Conservation (phyloP, 2,329 filamentous ascomycete species). For the Fusarium fracticaudum region DNA sequence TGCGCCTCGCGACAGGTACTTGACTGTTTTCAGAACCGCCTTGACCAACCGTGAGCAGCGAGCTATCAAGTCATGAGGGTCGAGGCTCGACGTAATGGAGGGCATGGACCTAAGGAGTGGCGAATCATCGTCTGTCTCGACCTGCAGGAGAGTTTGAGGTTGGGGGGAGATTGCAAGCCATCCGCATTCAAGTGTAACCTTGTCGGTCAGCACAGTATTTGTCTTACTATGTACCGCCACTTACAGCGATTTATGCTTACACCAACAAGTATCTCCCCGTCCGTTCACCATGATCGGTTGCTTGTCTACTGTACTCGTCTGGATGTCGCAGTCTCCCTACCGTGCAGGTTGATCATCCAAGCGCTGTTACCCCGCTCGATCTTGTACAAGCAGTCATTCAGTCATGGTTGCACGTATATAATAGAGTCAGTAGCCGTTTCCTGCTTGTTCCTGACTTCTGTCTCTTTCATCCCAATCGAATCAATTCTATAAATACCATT, state of each 20-base stretch:
- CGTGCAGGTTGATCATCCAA: constrained; percentile 26
- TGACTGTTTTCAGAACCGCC: constrained; percentile 30
- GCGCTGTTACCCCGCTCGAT: constrained; percentile 42
- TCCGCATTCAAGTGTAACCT: constrained; percentile 29
- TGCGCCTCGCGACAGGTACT: not conserved
- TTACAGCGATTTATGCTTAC: not conserved
- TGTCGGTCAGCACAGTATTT: constrained; percentile 33
- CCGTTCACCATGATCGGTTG: not conserved
- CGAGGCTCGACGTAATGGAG: constrained; percentile 25
- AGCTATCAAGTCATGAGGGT: constrained; percentile 23
- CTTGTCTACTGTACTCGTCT: constrained; percentile 7
- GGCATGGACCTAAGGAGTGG: constrained; percentile 6
- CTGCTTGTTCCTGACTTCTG: not conserved
- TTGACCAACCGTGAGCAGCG: constrained; percentile 13
- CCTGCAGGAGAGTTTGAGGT: constrained; percentile 32
- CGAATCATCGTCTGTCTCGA: constrained; percentile 27
- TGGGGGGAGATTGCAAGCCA: constrained; percentile 27
- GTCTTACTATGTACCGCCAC: constrained; percentile 26
- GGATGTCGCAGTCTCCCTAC: constrained; percentile 12
- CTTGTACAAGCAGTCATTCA: constrained; percentile 19
- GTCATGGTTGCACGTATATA: constrained; percentile 28
- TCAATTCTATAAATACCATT: not conserved
- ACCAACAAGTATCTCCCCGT: constrained; percentile 6
- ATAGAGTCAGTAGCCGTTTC: constrained; percentile 14
- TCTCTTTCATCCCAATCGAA: constrained; percentile 9